Evolutionary conservation across 805 yeast species (phyloP).

Genomic region (Candida caryicola): DNA sequence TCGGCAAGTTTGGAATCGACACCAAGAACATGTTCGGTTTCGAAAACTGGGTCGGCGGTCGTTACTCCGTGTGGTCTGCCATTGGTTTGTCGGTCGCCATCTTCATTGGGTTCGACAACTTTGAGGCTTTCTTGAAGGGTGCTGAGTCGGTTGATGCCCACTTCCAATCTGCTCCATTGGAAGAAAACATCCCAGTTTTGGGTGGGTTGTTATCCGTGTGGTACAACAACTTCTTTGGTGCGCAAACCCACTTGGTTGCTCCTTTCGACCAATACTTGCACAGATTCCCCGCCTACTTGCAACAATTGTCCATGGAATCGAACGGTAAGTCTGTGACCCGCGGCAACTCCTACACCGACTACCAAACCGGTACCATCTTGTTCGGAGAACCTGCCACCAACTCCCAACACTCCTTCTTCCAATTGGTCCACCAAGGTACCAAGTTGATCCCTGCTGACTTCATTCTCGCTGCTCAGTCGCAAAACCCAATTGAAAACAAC

Average conservation of each 20-base stretch:
- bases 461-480: conserved; percentile 94
- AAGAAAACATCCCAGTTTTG: conserved; percentile 84
- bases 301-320: conserved; percentile 98
- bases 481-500: conserved; percentile 93
- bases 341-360: conserved; percentile 84
- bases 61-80: conserved; percentile 99
- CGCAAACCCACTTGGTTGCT: conserved; percentile 97
- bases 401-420: conserved; percentile 99
- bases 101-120: conserved; percentile 93
- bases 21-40: conserved; percentile 98
- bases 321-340: conserved; percentile 98
- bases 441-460: conserved; percentile 96
- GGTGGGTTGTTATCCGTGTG: conserved; percentile 95
- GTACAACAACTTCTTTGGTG: conserved; percentile 98
- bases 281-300: conserved; percentile 99
- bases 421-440: conserved; percentile 98
- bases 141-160: conserved; percentile 97
- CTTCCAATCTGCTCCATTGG: conserved; percentile 78
- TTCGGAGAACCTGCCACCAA: conserved; percentile 99
- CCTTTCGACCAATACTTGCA: conserved; percentile 99
- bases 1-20: conserved; percentile 93
- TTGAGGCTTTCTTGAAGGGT: conserved; percentile 89
- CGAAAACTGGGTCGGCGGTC: conserved; percentile 99
- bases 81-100: conserved; percentile 94
- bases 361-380: conserved; percentile 92